Percentiles rank a stretch among this genome's conserved stretches.
Conservation (phyloP, 768 basidiomycete species). For the Omphalotus guepiniiformis region DNA sequence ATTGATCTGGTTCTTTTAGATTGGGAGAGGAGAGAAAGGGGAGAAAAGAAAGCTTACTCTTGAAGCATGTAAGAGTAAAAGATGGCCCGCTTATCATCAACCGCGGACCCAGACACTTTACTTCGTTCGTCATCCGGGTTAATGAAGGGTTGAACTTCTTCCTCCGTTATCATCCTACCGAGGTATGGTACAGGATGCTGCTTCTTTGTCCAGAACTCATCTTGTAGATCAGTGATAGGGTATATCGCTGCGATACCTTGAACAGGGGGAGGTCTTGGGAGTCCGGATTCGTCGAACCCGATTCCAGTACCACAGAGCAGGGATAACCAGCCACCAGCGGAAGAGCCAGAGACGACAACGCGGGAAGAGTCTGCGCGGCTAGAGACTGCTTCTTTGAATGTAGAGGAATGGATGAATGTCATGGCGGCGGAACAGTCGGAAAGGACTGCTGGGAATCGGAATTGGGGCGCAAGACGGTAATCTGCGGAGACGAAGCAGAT, state of each 20-base stretch:
- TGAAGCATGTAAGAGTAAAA: constrained; percentile 39
- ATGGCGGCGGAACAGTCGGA: constrained; percentile 31
- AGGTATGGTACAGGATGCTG: constrained; percentile 31
- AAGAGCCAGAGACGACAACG: constrained; percentile 32
- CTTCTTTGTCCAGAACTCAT: constrained; percentile 33
- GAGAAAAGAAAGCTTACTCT: constrained; percentile 27
- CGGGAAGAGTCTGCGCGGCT: constrained; percentile 25
- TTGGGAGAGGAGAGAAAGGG: too few species aligned
- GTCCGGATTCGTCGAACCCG: constrained; percentile 28
- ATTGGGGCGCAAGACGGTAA: constrained; percentile 35
- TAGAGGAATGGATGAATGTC: constrained; percentile 24
- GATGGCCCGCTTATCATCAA: constrained; percentile 24
- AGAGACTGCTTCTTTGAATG: constrained; percentile 24
- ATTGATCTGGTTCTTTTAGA: too few species aligned
- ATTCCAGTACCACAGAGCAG: constrained; percentile 32
- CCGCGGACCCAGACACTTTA: constrained; percentile 20
- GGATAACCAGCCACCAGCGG: constrained; percentile 36
- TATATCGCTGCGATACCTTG: constrained; percentile 31
- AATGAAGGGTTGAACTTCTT: constrained; percentile 27
- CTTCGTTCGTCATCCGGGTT: constrained; percentile 19
- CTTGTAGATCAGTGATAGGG: constrained; percentile 32
- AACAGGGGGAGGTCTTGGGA: constrained; percentile 24
- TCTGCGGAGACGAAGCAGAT: constrained; percentile 30
- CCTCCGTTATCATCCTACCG: constrained; percentile 24
- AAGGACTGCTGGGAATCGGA: constrained; percentile 30